Conservation (phyloP, 2,329 filamentous ascomycete genomes). For the Xylaria sp. region DNA sequence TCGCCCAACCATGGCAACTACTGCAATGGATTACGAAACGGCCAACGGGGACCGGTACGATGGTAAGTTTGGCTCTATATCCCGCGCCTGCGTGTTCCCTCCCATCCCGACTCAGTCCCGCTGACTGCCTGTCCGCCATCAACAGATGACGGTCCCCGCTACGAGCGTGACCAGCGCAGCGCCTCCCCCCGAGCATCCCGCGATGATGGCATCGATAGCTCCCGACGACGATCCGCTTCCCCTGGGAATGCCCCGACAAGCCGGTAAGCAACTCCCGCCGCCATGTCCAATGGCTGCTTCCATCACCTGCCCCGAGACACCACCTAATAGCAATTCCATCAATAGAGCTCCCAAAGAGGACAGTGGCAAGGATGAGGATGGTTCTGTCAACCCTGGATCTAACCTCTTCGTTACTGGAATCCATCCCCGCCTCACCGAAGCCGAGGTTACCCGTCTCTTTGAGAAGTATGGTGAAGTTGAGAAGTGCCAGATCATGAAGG, state of each 20-base stretch:
- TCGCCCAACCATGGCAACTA: constrained; percentile 65
- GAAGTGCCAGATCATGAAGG: constrained; percentile 99
- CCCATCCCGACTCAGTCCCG: neutral
- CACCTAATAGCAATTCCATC: constrained; percentile 32
- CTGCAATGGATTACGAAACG: constrained; percentile 77
- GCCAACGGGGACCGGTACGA: constrained; percentile 75
- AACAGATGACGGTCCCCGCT: constrained; percentile 71
- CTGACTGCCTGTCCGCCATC: constrained; percentile 36
- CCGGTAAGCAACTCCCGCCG: constrained; percentile 55
- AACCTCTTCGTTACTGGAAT: constrained; percentile 99
- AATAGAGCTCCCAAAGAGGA: constrained; percentile 64
- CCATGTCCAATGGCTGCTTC: neutral
- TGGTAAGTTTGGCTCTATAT: constrained; percentile 57
- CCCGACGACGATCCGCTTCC: constrained; percentile 71
- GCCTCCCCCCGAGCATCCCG: constrained; percentile 71
- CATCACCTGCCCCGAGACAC: neutral
- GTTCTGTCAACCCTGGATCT: constrained; percentile 89
- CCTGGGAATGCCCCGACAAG: constrained; percentile 64
- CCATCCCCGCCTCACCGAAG: constrained; percentile 88
- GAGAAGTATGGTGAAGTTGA: constrained; percentile 99
- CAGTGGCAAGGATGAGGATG: constrained; percentile 73
- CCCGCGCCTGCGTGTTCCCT: constrained; percentile 9
- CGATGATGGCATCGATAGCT: constrained; percentile 67
- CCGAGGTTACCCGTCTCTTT: constrained; percentile 92
- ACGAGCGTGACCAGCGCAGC: constrained; percentile 74